A percentile compares a stretch with the other conserved stretches of the same genome.
phyloP scores from a whole-genome alignment of 345 rosid genomes.

The Clarkia xantiana region DNA sequence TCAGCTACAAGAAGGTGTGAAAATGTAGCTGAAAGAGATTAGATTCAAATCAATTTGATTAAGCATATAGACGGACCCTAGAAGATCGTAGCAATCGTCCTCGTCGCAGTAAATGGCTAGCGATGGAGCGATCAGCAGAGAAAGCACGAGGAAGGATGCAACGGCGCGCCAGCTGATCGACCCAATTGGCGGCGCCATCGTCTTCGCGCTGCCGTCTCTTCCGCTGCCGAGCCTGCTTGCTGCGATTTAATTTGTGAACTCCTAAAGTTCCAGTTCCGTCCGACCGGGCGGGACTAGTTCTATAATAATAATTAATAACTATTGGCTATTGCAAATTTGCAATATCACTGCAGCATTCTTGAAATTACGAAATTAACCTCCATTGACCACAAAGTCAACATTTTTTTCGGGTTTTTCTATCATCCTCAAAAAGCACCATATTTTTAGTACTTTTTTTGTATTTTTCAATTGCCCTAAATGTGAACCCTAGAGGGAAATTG shows the following conservation, averaged over 20 bases:
- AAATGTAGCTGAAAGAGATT: neutral
- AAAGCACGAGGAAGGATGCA: conserved; percentile 21
- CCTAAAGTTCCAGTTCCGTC: too few species aligned
- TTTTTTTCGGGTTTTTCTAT: too few species aligned
- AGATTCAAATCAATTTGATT: neutral
- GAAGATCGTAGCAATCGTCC: conserved; percentile 92
- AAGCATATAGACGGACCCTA: conserved; percentile 32
- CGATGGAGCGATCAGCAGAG: conserved; percentile 33
- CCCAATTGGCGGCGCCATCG: conserved; percentile 59
- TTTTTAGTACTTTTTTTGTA: too few species aligned
- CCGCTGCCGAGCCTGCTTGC: neutral
- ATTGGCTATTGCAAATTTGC: too few species aligned
- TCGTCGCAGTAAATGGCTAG: conserved; percentile 86
- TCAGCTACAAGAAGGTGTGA: neutral
- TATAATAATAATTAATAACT: too few species aligned
- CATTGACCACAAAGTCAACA: neutral
- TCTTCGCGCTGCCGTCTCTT: conserved; percentile 8
- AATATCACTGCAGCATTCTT: too few species aligned
- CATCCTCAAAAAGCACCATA: too few species aligned
- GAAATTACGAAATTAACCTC: neutral
- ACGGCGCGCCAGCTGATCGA: conserved; percentile 32
- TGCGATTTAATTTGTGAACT: too few species aligned
- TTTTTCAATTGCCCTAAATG: too few species aligned
- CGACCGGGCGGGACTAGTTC: too few species aligned
- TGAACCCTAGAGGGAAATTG: too few species aligned